Percentiles rank a stretch among this genome's conserved stretches.
phyloP scores from a whole-genome alignment of 176 grass and related monocot genomes.

The Ananas comosus region DNA sequence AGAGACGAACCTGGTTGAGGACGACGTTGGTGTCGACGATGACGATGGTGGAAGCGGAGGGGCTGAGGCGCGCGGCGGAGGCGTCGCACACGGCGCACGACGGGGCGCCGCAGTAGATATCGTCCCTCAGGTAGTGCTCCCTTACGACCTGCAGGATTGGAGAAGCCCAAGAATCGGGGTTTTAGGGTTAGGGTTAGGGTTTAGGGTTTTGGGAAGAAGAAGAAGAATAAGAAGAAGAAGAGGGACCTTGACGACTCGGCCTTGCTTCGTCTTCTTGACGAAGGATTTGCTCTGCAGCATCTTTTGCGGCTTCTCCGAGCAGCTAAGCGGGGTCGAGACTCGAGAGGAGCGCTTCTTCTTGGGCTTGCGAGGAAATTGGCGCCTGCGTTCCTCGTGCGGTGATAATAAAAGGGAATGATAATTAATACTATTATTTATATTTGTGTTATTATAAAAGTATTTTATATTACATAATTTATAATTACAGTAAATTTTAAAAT shows the following conservation, averaged over 20 bases:
- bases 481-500: too few species aligned
- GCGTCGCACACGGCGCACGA: slow-evolving; percentile 58
- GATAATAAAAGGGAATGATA: too few species aligned
- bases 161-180: not conserved
- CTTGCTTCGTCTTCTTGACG: slow-evolving; percentile 90
- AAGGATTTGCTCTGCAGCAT: slow-evolving; percentile 99
- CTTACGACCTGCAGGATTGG: slow-evolving; percentile 48
- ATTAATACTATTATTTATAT: too few species aligned
- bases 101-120: slow-evolving; percentile 66
- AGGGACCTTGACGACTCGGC: slow-evolving; percentile 70
- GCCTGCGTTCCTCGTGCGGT: too few species aligned
- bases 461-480: too few species aligned
- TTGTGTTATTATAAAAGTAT: too few species aligned
- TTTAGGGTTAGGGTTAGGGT: slow-evolving; percentile 11
- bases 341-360: not conserved
- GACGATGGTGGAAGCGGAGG: slow-evolving; percentile 54
- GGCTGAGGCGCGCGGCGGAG: slow-evolving; percentile 36
- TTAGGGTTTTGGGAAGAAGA: not conserved
- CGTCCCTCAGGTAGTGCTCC: slow-evolving; percentile 96
- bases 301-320: slow-evolving; percentile 5
- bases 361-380: not conserved
- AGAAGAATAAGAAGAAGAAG: not conserved
- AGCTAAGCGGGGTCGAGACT: not conserved
- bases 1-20: slow-evolving; percentile 52
- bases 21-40: slow-evolving; percentile 93